Evolutionary conservation across 805 yeast species (phyloP), one percentile per base, ranked within the genome.

Genomic region (Candida nonsorbophila): DNA sequence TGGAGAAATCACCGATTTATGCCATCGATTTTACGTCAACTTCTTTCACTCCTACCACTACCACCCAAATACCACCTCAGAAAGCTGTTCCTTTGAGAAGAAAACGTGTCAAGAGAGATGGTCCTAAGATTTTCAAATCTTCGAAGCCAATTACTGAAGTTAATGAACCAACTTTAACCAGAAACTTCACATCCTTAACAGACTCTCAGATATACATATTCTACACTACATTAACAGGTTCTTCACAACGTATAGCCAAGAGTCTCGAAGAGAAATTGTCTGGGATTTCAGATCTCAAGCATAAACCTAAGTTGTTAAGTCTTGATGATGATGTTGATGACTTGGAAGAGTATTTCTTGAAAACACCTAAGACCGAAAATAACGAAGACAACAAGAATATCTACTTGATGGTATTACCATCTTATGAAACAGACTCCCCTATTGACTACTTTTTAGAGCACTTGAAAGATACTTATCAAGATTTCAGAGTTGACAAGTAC

Each of bases 361-460:
- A 70, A 28, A 67, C 76, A 7, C 94, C 94, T 5, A 7, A 18
- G 20, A n/a, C n/a, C n/a, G n/a, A n/a, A n/a, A 37, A 39, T 6
- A 41, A 45, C 23, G 49, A 36, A 6, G 47, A 40, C 16, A 25
- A 24, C 17, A 69, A 76, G 31, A 57, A 72, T 22, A 56, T 85
- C 8, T 87, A 85, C 45, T 50, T 88, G 20, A 40, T 87, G 34
- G 84, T 87, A 10, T 62, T 87, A 18, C 97, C 97, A 2, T 85
- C 95, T 0, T 87, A 87, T 49, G 96, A 86, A 41, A 83, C 88
- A 0, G 97, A 87, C 52, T 84, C 94, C 1, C 96, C 97, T 9
- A 68, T 88, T 18, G 97, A 87, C 53, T 88, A 77, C 49, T 85
- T 86, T 53, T 60, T 87, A 33, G 94, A 84, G 44, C 77, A 84